Evolutionary conservation across 768 basidiomycete species (phyloP), one percentile per base, ranked within the genome.

Genomic region (Tubosaeta sp.): DNA sequence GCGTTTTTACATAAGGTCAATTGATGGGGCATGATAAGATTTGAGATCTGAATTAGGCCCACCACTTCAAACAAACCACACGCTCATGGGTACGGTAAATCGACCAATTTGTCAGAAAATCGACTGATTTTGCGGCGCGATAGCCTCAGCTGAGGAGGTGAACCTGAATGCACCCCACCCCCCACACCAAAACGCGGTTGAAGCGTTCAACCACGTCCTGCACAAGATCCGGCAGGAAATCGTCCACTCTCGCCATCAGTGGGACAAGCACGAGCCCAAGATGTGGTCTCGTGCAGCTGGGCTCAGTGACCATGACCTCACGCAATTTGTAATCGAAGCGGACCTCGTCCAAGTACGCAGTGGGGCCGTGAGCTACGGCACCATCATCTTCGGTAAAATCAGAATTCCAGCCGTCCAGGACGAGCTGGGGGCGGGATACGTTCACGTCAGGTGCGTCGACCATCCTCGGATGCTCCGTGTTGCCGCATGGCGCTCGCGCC

Each of bases 381-480:
- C 76, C 10, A 79, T 90, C 50, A 79, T 91, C 53, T 65, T 91
- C 11, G 87, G 89, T 24, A 89, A 90, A 75, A 78, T 90, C 64
- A 78, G 77, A 58, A 74, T 90, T 40, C 84, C 86, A 8, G 84
- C 78, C 19, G 70, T 88, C 47, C 71, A 78, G 7, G 86, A 87
- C 59, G 70, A 79, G 59, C 18, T 58, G 27, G 85, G 87, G 25
- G 73, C 74, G 58, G 87, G 87, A 11, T 87, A 76, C 59, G 59
- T 89, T 47, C 86, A 90, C 56, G 79, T 89, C 62, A 79, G 86
- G 86, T 87, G 58, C 58, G 75, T 66, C 44, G 35, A 10, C 35
- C 27, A 27, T 27, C 49, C 49, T 19, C 39, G 48, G 35, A 30
- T 34, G 19, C 48, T 52, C 35, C 36, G 46, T 46, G 36, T 40